These are phyloP conservation scores for Penicillium sp. DNA, from an alignment of 2,329 filamentous ascomycete species.

Conservation along the genomic window DNA sequence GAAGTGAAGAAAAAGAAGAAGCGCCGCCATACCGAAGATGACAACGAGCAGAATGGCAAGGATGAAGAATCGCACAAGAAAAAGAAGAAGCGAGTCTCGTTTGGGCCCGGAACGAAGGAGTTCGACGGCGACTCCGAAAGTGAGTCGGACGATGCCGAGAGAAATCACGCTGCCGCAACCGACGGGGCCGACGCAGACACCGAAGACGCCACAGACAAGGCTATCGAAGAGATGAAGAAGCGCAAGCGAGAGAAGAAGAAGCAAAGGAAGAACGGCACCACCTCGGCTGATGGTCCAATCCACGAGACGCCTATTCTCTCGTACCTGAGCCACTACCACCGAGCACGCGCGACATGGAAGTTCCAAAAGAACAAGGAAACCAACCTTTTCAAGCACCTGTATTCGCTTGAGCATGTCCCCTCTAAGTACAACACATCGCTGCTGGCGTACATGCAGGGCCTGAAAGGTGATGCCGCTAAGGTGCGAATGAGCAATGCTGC, in stretches of 20 bases:
- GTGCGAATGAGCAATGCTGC: constrained; percentile 58
- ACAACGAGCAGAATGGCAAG: constrained; percentile 11
- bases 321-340: constrained; percentile 70
- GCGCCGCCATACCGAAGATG: constrained; percentile 16
- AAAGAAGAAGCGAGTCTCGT: constrained; percentile 53
- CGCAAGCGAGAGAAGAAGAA: constrained; percentile 25
- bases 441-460: constrained; percentile 66
- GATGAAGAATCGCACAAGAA: constrained; percentile 13
- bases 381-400: constrained; percentile 71
- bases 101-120: constrained; percentile 55
- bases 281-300: constrained; percentile 13
- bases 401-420: constrained; percentile 64
- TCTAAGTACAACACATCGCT: constrained; percentile 60
- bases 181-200: constrained; percentile 13
- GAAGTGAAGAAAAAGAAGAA: constrained; percentile 18
- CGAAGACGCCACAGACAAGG: constrained; percentile 17
- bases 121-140: constrained; percentile 41
- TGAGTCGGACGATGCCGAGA: constrained; percentile 4
- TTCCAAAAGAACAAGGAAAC: constrained; percentile 93
- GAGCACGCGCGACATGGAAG: constrained; percentile 67
- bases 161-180: constrained; percentile 6
- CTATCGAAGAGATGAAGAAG: constrained; percentile 26
- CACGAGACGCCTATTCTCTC: constrained; percentile 52
- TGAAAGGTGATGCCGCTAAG: constrained; percentile 65
- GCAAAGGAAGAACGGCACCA: constrained; percentile 15